These are phyloP conservation scores for Phytophthora niederhauseri DNA, from an alignment of 352 stramenopile genomes.

Conservation along the genomic window DNA sequence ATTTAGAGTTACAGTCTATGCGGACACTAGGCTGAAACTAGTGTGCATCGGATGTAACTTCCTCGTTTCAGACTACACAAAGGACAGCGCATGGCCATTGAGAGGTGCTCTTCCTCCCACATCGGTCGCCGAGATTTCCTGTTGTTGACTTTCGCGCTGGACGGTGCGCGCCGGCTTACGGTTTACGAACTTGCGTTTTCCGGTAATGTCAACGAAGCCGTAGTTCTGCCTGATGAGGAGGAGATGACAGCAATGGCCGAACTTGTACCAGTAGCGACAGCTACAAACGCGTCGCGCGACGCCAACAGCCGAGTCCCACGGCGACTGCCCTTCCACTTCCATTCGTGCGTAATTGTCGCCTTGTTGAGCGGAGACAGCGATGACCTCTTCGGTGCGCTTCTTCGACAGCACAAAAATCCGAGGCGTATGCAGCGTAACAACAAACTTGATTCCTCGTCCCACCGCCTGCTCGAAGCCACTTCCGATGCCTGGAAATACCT, in stretches of 20 bases:
- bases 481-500: background rate
- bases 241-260: background rate
- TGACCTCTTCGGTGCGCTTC: background rate
- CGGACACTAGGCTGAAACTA: too few relatives aligned
- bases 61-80: too few relatives aligned
- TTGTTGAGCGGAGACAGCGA: background rate
- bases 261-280: background rate
- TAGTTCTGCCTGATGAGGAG: background rate
- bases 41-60: too few relatives aligned
- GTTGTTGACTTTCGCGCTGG: too few relatives aligned
- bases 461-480: background rate
- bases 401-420: background rate
- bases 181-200: background rate
- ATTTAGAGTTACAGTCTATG: too few relatives aligned
- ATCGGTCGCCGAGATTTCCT: too few relatives aligned
- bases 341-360: background rate
- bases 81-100: too few relatives aligned
- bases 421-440: background rate
- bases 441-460: background rate
- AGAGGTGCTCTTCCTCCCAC: too few relatives aligned
- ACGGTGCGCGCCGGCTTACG: too few relatives aligned
- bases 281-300: background rate
- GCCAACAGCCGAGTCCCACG: background rate
- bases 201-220: background rate
- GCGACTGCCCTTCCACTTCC: background rate